Base-by-base conservation (phyloP, 805 yeast genomes). In the Priceomyces melissophilus region DNA sequence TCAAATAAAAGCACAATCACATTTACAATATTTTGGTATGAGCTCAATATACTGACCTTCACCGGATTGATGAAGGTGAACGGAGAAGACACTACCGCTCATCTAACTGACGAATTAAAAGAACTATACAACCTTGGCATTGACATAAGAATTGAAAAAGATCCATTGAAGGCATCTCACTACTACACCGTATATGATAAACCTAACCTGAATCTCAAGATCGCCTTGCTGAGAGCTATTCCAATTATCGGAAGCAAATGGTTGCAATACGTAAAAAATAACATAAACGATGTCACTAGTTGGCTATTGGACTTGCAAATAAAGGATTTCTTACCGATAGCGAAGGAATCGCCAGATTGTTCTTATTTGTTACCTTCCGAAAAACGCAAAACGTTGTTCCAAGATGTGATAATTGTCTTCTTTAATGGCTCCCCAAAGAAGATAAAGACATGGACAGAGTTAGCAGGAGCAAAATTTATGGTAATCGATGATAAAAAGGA, bases 191-290 rank as follows among this genome's bases (percentile, higher is more conserved):
- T 41, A 15, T 37, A 42, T 3, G 53, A 48, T 12, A 30, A 39
- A 8, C 43, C 40, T 10, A 50, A 44, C 26, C 45, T 40, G 23
- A 33, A 43, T 10, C 36, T 56, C n/a, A 52, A 49, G 26, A 40
- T 55, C 13, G 58, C 67, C 3, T 42, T 65, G 23, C 55, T 58
- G 49, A 47, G 59, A 12, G 65, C 58, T 0, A 35, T 62, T 3
- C 67, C 71, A 3, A 42, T 66, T 3, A 45, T 65, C 10, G 48
- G 53, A 15, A 35, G 42, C 13, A 27, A 42, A 1, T 66, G 70
- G 71, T 29, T 54, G 6, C 47, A 48, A 7, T 43, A 31, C 12
- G 39, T 58, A 4, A 34, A 35, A 25, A 31, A 43, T 3, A 34
- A 50, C 3, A 38, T 41, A 1, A 35, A 50, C 6, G 40, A 45